Evolutionary conservation across 768 basidiomycete genomes (phyloP).

Genomic region (Lentinula lateritia): DNA sequence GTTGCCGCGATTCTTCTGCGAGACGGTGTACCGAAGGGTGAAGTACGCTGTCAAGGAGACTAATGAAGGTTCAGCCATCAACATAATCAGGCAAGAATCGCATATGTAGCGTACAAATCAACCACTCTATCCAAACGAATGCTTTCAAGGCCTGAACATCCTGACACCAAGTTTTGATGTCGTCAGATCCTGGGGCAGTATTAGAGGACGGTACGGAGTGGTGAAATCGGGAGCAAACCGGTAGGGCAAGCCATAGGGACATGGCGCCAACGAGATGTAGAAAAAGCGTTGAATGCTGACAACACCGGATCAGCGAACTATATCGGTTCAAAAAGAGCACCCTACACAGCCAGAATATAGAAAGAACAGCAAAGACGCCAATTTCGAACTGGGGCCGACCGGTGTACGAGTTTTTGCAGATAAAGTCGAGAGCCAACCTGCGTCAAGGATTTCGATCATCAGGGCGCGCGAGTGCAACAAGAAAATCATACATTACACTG

Average conservation of each 20-base stretch:
- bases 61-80: conserved; percentile 13
- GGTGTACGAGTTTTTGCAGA: conserved; percentile 34
- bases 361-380: conserved; percentile 36
- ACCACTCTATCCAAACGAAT: conserved; percentile 55
- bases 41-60: conserved; percentile 36
- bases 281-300: conserved; percentile 54
- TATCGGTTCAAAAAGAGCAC: background rate
- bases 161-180: conserved; percentile 47
- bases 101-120: conserved; percentile 34
- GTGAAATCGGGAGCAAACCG: conserved; percentile 24
- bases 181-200: conserved; percentile 29
- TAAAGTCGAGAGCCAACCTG: conserved; percentile 41
- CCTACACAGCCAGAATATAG: conserved; percentile 53
- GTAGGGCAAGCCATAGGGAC: conserved; percentile 45
- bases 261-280: conserved; percentile 49
- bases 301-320: background rate
- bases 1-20: conserved; percentile 38
- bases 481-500: conserved; percentile 30
- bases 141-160: conserved; percentile 49
- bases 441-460: background rate
- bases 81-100: background rate
- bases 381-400: conserved; percentile 44
- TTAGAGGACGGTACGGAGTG: background rate
- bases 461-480: background rate
- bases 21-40: conserved; percentile 39